Base-by-base conservation (phyloP, 192 early-diverging fungal genomes). In the Lunasporangiospora selenospora region DNA sequence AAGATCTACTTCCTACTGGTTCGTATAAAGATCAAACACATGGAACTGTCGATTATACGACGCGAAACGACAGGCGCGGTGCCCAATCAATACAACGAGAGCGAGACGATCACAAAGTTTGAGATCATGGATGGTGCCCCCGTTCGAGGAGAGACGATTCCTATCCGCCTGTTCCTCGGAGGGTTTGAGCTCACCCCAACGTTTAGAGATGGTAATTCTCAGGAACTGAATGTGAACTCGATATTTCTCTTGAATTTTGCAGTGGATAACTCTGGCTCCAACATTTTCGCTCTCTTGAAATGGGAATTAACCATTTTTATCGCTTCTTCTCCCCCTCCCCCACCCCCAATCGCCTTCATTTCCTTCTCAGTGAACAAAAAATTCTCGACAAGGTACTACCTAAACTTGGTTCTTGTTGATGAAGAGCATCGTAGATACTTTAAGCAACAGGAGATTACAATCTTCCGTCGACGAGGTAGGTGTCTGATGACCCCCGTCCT, bases 41-140 rank as follows among this genome's bases (percentile, higher is more conserved):
- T 99, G 98, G 98, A 99, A 65, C 83, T 99, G 53, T 95, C 94
- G 32, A 98, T 99, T 61, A 97, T 99, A 57, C 89, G 96, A 9
- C 83, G 98, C 16, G 98, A 99, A 77, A 95, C 96, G 2, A 98
- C 96, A 13, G 98, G 97, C 3, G 89, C 94, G 12, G 93, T 92
- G 27, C 96, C 94, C 18, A 98, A 98, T 70, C 92, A 97, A 71
- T 97, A 97, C 81, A 98, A 98, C 78, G 98, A 99, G 80, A 95
- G 92, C 77, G 98, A 99, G 80, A 98, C 95, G 0, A 92, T 99
- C 45, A 98, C 96, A 50, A 97, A 96, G 78, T 99, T 97, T 77
- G 98, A 99, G 77, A 99, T 99, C 73, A 99, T 99, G 98, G 98
- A 99, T 73, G 98, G 98, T 9, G 97, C 96, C 21, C 97, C 98